Base-by-base conservation (phyloP, 2,329 filamentous ascomycete genomes). In the Trichoderma harzianum region DNA sequence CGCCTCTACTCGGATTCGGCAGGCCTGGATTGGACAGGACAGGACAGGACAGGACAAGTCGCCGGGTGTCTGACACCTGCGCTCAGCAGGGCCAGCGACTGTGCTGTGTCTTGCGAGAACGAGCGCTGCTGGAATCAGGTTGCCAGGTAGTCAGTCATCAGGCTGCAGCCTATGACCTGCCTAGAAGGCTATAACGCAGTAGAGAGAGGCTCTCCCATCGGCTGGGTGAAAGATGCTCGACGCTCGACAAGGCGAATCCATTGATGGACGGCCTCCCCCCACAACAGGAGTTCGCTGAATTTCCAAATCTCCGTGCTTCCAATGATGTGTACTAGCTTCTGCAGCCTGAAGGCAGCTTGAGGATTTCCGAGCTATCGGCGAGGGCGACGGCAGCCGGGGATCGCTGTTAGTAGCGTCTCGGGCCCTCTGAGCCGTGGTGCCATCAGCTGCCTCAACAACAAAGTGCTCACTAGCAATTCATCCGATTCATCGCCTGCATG, bases 281-380 rank as follows among this genome's bases (percentile, higher is more conserved):
- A 60, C 6, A 64, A 39, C 34, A 47, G 21, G 18, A 24, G 21
- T 18, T 30, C 26, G 43, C 28, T 24, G 43, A 51, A 34, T 18
- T 36, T 21, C 26, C 39, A 26, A 34, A 18, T 55, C 47, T 47
- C 34, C n/a, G 32, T 24, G 26, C 64, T 39, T n/a, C 21, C 32
- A 11, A 57, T 30, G 51, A 16, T 30, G 16, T 32, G 2, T 32
- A 11, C 7, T 21, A 16, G 21, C 60, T 43, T 39, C 14, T 63
- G 26, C 62, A 65, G 39, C 34, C 16, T 26, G 28, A 36, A n/a
- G 21, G 51, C 8, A 63, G 24, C 18, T 18, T 24, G 18, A 43
- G 16, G 34, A 65, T 58, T 51, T 70, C 70, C 70, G 70, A 72
- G 70, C 51, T 30, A 64, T 72, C 66, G 70, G 70, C 66, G 65